These are phyloP conservation scores for Moesziomyces aphidis DNA, from an alignment of 1,284 basidiomycete species.

Conservation along the genomic window DNA sequence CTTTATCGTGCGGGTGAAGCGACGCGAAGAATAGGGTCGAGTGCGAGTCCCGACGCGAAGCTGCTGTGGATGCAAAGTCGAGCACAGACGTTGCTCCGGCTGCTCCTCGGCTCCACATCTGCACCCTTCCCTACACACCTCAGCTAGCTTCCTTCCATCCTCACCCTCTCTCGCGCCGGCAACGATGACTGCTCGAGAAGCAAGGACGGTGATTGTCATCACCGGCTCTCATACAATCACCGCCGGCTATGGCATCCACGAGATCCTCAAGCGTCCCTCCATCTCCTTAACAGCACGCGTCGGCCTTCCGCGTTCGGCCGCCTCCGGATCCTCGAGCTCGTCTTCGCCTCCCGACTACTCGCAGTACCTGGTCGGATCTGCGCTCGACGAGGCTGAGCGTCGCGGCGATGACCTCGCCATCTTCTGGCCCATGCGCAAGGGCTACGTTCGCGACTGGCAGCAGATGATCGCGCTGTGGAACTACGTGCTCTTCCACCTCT, in stretches of 20 bases:
- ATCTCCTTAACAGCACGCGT: conserved; percentile 70
- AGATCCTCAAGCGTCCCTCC: conserved; percentile 79
- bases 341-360: conserved; percentile 31
- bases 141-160: not conserved
- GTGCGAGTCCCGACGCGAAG: conserved; percentile 9
- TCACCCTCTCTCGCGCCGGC: not conserved
- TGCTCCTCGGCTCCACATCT: not conserved
- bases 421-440: conserved; percentile 86
- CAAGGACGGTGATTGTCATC: conserved; percentile 82
- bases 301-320: conserved; percentile 33
- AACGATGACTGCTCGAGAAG: conserved; percentile 74
- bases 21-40: conserved; percentile 25
- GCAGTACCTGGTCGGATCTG: conserved; percentile 84
- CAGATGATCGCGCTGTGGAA: conserved; percentile 92
- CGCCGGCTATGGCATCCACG: conserved; percentile 82
- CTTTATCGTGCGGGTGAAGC: conserved; percentile 30
- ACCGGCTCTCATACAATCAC: conserved; percentile 79
- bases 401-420: conserved; percentile 79
- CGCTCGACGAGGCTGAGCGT: conserved; percentile 81
- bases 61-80: conserved; percentile 3
- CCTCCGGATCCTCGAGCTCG: conserved; percentile 20
- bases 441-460: conserved; percentile 82
- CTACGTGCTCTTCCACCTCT: conserved; percentile 80
- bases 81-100: conserved; percentile 18
- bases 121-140: not conserved